Percentiles rank a stretch among this genome's conserved stretches.
Conservation (phyloP, 2,329 filamentous ascomycete genomes). For the Lecanosticta acicola region DNA sequence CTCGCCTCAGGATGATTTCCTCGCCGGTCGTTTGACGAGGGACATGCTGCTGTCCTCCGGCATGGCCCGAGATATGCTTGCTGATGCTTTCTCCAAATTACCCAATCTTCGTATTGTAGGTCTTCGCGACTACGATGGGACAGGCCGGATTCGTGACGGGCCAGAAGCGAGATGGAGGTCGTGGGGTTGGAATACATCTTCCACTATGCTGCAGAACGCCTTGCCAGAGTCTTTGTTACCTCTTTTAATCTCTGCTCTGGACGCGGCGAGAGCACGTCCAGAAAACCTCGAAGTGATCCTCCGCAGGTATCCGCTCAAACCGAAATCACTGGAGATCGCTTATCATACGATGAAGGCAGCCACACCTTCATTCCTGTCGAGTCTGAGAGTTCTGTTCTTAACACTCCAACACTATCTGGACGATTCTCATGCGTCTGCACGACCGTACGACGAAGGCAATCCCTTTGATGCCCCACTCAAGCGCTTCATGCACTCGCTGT, state of each 20-base stretch:
- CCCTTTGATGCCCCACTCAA: conserved; percentile 4
- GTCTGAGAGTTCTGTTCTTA: neutral
- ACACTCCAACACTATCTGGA: neutral
- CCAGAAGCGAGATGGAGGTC: conserved; percentile 45
- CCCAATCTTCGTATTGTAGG: conserved; percentile 52
- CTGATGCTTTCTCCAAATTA: conserved; percentile 52
- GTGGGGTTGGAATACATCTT: conserved; percentile 41
- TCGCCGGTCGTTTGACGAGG: conserved; percentile 11
- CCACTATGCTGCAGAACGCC: neutral
- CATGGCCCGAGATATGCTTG: conserved; percentile 49
- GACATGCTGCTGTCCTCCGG: conserved; percentile 38
- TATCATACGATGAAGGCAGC: neutral
- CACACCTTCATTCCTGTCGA: neutral
- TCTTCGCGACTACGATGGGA: conserved; percentile 54
- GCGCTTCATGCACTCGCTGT: conserved; percentile 18
- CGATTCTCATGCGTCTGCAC: neutral
- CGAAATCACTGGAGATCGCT: conserved; percentile 2
- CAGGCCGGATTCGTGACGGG: conserved; percentile 47
- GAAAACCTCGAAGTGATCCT: conserved; percentile 25
- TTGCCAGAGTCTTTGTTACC: conserved; percentile 11
- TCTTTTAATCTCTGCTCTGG: conserved; percentile 21
- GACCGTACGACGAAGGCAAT: conserved; percentile 8
- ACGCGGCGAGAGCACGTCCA: conserved; percentile 11
- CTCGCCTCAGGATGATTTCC: conserved; percentile 9
- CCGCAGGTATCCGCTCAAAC: conserved; percentile 6